These are phyloP conservation scores for Gentiana macrophylla DNA, from an alignment of 257 asterid genomes.

Conservation along the genomic window DNA sequence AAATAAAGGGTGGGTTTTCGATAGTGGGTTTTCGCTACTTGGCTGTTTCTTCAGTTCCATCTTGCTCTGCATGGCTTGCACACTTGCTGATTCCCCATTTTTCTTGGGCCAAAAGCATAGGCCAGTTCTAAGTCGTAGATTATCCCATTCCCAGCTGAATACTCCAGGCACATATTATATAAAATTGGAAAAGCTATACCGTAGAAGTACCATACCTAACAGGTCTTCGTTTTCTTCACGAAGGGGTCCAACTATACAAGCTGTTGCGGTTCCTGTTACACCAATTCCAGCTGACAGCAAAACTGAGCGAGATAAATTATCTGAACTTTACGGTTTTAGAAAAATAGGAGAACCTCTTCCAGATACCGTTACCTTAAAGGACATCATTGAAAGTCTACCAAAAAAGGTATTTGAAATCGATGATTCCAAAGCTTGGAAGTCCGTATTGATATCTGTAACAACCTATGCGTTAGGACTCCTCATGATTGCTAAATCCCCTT, in stretches of 20 bases:
- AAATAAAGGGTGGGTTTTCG: too few relatives aligned
- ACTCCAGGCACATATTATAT: constrained; percentile 37
- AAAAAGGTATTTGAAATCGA: constrained; percentile 94
- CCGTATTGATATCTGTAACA: constrained; percentile 66
- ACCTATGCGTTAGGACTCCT: constrained; percentile 74
- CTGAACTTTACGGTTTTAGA: constrained; percentile 68
- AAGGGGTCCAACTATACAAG: constrained; percentile 36
- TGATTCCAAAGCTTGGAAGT: constrained; percentile 80
- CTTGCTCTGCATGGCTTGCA: too few relatives aligned
- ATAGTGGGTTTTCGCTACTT: too few relatives aligned
- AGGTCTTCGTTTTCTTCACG: constrained; percentile 30
- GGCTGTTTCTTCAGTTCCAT: too few relatives aligned
- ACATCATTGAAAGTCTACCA: constrained; percentile 70
- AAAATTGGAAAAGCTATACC: constrained; percentile 48
- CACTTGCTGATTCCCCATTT: too few relatives aligned
- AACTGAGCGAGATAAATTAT: constrained; percentile 41
- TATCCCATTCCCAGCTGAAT: too few relatives aligned
- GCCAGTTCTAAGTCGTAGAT: too few relatives aligned
- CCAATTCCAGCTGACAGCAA: constrained; percentile 47
- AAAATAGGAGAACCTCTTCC: constrained; percentile 95
- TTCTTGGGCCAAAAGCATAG: too few relatives aligned
- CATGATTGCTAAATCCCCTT: constrained; percentile 87
- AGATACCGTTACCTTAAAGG: constrained; percentile 57
- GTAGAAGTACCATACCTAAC: constrained; percentile 25
- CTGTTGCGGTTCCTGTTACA: constrained; percentile 63